These are phyloP conservation scores for Candida pseudoglaebosa DNA, from an alignment of 805 yeast genomes.

Conservation along the genomic window DNA sequence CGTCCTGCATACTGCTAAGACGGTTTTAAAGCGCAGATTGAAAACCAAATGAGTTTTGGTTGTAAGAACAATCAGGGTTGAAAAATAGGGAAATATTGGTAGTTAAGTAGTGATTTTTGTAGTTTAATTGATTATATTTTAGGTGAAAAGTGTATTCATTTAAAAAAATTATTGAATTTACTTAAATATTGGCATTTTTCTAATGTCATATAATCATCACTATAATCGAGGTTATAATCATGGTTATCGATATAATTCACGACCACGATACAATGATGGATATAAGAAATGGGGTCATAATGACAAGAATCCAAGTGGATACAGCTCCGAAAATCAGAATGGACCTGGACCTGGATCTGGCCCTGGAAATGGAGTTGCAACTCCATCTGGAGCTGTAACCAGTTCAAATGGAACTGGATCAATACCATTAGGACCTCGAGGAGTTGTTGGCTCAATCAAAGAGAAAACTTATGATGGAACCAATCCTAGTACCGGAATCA, in stretches of 20 bases:
- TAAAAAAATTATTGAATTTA: no score
- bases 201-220: slow-evolving; percentile 3
- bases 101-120: no score
- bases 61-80: no score
- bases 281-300: not conserved
- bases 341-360: not conserved
- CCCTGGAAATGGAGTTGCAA: not conserved
- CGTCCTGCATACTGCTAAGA: no score
- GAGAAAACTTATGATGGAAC: slow-evolving; percentile 21
- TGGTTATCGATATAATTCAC: slow-evolving; percentile 1
- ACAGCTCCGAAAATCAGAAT: not conserved
- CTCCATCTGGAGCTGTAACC: not conserved
- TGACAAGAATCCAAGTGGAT: not conserved
- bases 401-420: not conserved
- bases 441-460: not conserved
- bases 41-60: no score
- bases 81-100: no score
- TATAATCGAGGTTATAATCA: not conserved
- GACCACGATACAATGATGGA: not conserved
- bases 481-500: slow-evolving; percentile 28
- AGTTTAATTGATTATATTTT: no score
- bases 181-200: not conserved
- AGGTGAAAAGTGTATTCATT: no score
- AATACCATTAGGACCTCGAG: not conserved
- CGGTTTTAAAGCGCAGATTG: no score